Evolutionary conservation across 176 grass and related monocot genomes (phyloP).

Genomic region (Alopecurus myosuroides): DNA sequence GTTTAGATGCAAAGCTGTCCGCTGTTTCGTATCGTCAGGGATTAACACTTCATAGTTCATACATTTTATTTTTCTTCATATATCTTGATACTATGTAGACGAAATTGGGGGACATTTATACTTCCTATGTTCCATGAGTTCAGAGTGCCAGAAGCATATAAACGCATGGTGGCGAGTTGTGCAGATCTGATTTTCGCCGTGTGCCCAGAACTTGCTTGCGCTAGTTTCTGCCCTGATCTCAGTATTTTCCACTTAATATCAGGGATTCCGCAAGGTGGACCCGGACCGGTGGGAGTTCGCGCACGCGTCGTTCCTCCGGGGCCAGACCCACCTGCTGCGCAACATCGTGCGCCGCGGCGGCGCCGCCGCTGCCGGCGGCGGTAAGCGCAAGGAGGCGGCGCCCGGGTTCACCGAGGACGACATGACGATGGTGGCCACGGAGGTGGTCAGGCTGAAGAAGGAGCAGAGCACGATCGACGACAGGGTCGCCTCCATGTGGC

Average conservation of each 20-base stretch:
- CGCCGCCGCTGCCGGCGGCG: not conserved
- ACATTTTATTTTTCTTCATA: too few relatives aligned
- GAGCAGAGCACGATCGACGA: slow-evolving; percentile 71
- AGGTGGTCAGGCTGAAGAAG: slow-evolving; percentile 68
- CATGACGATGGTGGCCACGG: slow-evolving; percentile 53
- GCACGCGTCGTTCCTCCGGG: slow-evolving; percentile 61
- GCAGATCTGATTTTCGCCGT: not conserved
- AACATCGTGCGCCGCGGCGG: slow-evolving; percentile 52
- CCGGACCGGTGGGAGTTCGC: slow-evolving; percentile 77
- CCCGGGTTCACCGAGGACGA: not conserved
- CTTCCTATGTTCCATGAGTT: not conserved
- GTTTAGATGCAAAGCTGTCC: too few relatives aligned
- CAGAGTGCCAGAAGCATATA: not conserved
- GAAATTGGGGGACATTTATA: too few relatives aligned
- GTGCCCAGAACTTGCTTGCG: not conserved
- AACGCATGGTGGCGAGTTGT: not conserved
- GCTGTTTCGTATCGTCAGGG: too few relatives aligned
- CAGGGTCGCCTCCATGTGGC: slow-evolving; percentile 65
- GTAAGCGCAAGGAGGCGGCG: slow-evolving; percentile 27
- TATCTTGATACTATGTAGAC: too few relatives aligned
- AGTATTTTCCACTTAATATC: not conserved
- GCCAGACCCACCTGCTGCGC: slow-evolving; percentile 59
- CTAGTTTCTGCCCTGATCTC: not conserved
- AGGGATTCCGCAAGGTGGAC: slow-evolving; percentile 92
- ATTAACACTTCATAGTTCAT: too few relatives aligned